Percentiles rank a stretch among this genome's conserved stretches.
Evolutionary conservation across 371 early-diverging fungal species (phyloP).

Genomic region (Chytridium lagenaria): DNA sequence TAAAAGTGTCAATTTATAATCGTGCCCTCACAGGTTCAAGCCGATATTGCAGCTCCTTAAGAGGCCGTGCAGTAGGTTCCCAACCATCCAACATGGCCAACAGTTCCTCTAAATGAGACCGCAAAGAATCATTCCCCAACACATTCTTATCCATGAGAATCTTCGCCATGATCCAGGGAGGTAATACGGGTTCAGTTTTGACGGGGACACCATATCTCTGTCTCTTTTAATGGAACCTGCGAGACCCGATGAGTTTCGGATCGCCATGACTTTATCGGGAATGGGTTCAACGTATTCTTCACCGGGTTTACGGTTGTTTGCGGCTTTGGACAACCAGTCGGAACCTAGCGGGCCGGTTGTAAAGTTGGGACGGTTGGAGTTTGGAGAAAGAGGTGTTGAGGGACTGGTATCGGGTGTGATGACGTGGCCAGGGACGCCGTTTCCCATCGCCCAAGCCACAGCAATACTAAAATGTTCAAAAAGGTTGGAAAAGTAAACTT

Average conservation of each 20-base stretch:
- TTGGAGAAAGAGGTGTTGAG: no score
- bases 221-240: neutral
- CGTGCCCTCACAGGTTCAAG: conserved; percentile 72
- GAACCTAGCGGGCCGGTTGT: no score
- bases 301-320: neutral
- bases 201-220: conserved; percentile 28
- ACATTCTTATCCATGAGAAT: conserved; percentile 73
- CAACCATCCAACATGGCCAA: conserved; percentile 73
- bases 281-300: no score
- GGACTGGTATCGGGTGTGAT: no score
- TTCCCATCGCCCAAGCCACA: conserved; percentile 47
- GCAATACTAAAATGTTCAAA: conserved; percentile 35
- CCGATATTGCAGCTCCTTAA: conserved; percentile 83
- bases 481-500: conserved; percentile 18
- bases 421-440: neutral
- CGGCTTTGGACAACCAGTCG: neutral
- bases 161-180: conserved; percentile 92
- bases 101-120: conserved; percentile 66
- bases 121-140: conserved; percentile 56
- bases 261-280: neutral
- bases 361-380: no score
- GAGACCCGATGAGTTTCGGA: neutral
- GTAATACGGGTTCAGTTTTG: conserved; percentile 81
- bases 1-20: conserved; percentile 30
- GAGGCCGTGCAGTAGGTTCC: conserved; percentile 74